Conservation (phyloP, 805 yeast species). For the Suhomyces tanzawaensis region DNA sequence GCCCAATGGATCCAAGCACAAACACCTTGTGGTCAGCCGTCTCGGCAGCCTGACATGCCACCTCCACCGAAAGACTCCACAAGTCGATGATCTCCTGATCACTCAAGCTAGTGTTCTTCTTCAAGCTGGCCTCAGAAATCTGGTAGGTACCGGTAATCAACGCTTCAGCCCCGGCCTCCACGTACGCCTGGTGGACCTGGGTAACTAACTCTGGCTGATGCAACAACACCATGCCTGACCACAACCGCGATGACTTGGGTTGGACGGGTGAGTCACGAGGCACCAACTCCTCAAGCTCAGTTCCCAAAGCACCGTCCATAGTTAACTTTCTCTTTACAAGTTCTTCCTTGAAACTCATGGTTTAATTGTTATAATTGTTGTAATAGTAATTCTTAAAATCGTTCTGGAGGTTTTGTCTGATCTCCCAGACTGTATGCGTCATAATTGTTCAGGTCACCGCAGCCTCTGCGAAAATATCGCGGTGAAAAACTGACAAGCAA, state of each 20-base stretch:
- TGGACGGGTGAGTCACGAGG: slow-evolving; percentile 15
- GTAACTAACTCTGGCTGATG: slow-evolving; percentile 43
- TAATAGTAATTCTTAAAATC: too few species aligned
- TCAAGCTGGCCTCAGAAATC: slow-evolving; percentile 44
- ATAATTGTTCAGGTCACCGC: too few species aligned
- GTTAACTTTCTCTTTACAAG: slow-evolving; percentile 4
- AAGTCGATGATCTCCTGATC: slow-evolving; percentile 15
- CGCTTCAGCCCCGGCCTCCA: slow-evolving; percentile 53
- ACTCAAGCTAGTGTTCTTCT: slow-evolving; percentile 16
- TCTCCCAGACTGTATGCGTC: too few species aligned
- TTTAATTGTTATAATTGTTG: too few species aligned
- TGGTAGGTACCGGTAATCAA: slow-evolving; percentile 62
- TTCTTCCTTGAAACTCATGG: slow-evolving; percentile 4
- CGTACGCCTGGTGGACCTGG: slow-evolving; percentile 50
- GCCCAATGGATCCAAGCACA: slow-evolving; percentile 69
- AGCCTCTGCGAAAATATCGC: too few species aligned
- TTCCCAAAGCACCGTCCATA: slow-evolving; percentile 17
- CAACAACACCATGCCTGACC: slow-evolving; percentile 60
- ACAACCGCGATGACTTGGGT: slow-evolving; percentile 41
- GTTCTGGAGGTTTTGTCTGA: too few species aligned
- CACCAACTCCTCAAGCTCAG: slow-evolving; percentile 18
- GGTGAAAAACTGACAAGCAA: too few species aligned
- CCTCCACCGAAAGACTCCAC: slow-evolving; percentile 25
- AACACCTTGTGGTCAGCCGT: slow-evolving; percentile 8
- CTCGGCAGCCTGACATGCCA: slow-evolving; percentile 18